Conservation (phyloP, 768 basidiomycete genomes). For the Mycena maculata region DNA sequence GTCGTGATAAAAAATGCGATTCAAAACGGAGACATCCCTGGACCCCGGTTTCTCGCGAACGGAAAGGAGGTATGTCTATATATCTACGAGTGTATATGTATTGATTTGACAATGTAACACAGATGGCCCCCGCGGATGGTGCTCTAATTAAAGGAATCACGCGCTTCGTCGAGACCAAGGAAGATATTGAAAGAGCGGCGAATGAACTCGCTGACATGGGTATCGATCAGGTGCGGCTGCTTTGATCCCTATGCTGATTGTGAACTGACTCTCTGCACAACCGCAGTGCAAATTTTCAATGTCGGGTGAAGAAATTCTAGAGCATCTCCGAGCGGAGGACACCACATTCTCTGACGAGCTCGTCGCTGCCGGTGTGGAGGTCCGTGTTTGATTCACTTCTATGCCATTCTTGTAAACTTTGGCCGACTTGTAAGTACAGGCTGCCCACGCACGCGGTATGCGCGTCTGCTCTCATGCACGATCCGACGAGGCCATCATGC, state of each 20-base stretch:
- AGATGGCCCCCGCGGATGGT: slow-evolving; percentile 47
- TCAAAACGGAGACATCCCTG: slow-evolving; percentile 46
- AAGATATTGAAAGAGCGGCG: slow-evolving; percentile 44
- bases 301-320: slow-evolving; percentile 51
- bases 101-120: no score
- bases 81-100: not conserved
- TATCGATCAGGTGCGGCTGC: slow-evolving; percentile 19
- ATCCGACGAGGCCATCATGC: slow-evolving; percentile 46
- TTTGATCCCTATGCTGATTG: not conserved
- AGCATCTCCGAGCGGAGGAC: slow-evolving; percentile 47
- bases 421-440: not conserved
- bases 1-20: slow-evolving; percentile 49
- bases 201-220: slow-evolving; percentile 38
- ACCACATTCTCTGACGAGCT: slow-evolving; percentile 49
- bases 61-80: slow-evolving; percentile 40
- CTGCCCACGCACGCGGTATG: slow-evolving; percentile 48
- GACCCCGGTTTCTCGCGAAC: slow-evolving; percentile 50
- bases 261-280: not conserved
- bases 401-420: not conserved
- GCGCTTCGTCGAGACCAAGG: slow-evolving; percentile 41
- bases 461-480: slow-evolving; percentile 53
- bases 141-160: slow-evolving; percentile 48
- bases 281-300: slow-evolving; percentile 48
- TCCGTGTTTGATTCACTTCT: not conserved
- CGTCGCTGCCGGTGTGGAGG: slow-evolving; percentile 48